Conservation (phyloP, 768 basidiomycete species). For the Xerocomellus dryophilus region DNA sequence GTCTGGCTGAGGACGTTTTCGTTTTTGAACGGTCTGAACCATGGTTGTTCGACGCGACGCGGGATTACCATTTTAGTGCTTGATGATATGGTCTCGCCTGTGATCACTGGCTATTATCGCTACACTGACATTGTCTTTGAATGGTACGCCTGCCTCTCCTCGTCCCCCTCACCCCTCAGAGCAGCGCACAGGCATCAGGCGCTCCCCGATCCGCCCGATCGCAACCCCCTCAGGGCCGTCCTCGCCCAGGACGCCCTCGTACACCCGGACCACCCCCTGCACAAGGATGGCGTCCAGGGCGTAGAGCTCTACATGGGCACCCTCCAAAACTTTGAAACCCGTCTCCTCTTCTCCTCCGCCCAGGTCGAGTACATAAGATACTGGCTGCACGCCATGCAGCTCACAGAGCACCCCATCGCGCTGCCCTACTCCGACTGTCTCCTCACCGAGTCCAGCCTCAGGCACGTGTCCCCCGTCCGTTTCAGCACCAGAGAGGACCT, state of each 20-base stretch:
- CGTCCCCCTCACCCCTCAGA: not conserved
- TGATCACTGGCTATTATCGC: conserved; percentile 72
- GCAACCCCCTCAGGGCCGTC: conserved; percentile 62
- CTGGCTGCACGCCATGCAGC: conserved; percentile 72
- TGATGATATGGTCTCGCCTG: conserved; percentile 35
- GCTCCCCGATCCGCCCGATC: conserved; percentile 58
- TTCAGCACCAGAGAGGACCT: conserved; percentile 56
- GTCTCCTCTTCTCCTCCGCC: conserved; percentile 78
- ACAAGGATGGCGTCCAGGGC: conserved; percentile 59
- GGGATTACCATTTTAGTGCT: conserved; percentile 9
- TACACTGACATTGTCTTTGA: conserved; percentile 86
- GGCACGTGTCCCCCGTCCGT: conserved; percentile 53
- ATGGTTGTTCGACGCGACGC: conserved; percentile 34
- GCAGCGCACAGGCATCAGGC: conserved; percentile 46
- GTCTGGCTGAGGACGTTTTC: conserved; percentile 31
- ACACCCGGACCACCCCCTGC: conserved; percentile 70
- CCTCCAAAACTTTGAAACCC: conserved; percentile 65
- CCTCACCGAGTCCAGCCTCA: conserved; percentile 55
- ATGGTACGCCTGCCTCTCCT: conserved; percentile 45
- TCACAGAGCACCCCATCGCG: conserved; percentile 63
- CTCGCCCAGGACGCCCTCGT: conserved; percentile 71
- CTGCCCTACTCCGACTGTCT: conserved; percentile 79
- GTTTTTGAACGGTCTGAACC: conserved; percentile 68
- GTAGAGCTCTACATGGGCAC: conserved; percentile 76
- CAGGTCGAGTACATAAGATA: conserved; percentile 85